Base-by-base conservation (phyloP, 2,329 filamentous ascomycete genomes). In the Calonectria fujianensis region DNA sequence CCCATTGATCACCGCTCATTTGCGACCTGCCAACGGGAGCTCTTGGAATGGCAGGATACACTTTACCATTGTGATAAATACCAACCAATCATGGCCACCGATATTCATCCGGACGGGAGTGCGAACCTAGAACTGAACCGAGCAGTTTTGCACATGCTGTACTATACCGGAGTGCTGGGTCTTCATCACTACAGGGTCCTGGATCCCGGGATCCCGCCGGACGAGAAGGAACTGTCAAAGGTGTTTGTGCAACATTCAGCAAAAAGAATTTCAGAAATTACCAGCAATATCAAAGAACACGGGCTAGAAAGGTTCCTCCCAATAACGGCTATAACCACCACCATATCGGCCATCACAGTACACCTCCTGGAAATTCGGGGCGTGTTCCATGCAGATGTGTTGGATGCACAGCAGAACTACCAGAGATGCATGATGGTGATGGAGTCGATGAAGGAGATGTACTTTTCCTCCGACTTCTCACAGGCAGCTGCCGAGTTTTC, bases 111-210 rank as follows among this genome's bases (percentile, higher is more conserved):
- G 5, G 68, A 63, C 5, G 57, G 32, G 39, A 48, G 74, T 81
- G 87, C 91, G 3, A 91, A 90, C 8, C 79, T 91, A 41, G 88
- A 88, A 0, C 86, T 98, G 2, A 95, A 98, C 82, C 91, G 94
- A 51, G 94, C 94, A 20, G 88, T 98, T n/a, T 87, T 98, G 32
- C 95, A 97, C 84, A 97, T 98, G 93, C 92, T 98, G 2, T 98
- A 97, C 85, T 94, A 95, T 83, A 97, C 96, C 1, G 97, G 95
- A 1, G 89, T 97, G 27, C 97, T 95, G 65, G 96, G 96, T 2
- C 89, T 98, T 20, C 95, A 98, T 84, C 92, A 96, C 20, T 96
- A 96, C 1, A 95, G 97, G 77, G 0, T 91, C 91, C 13, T 91
- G 93, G 0, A 81, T 81, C 75, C 87, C 87, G 76, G 83, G 84